Evolutionary conservation across 495 filamentous ascomycete species (phyloP).

Genomic region (Elaphomyces granulatus): DNA sequence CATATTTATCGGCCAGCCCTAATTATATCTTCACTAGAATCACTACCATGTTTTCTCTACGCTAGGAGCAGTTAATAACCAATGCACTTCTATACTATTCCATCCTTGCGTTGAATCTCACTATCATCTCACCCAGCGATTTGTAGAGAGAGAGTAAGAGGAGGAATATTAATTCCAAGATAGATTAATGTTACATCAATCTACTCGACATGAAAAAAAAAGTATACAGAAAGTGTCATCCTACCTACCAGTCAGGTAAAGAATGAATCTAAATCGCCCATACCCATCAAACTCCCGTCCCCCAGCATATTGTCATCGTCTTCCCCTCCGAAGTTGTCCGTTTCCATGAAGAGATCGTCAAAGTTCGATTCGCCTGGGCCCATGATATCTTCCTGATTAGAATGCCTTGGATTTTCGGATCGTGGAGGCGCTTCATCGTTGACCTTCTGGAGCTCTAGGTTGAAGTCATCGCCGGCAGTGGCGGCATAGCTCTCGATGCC

Average conservation of each 20-base stretch:
- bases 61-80: too few relatives aligned
- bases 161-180: too few relatives aligned
- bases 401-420: conserved; percentile 4
- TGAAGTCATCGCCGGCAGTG: conserved; percentile 28
- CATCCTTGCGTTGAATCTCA: too few relatives aligned
- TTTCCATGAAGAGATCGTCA: conserved; percentile 37
- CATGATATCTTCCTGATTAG: conserved; percentile 26
- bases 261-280: conserved; percentile 34
- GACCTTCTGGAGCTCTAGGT: conserved; percentile 26
- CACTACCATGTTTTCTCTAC: too few relatives aligned
- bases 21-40: too few relatives aligned
- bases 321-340: conserved; percentile 20
- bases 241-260: conserved; percentile 18
- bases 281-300: conserved; percentile 28
- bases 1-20: too few relatives aligned
- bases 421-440: conserved; percentile 1
- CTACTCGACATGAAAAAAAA: too few relatives aligned
- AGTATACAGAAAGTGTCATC: too few relatives aligned
- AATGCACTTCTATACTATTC: too few relatives aligned
- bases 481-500: conserved; percentile 19
- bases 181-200: too few relatives aligned
- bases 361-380: conserved; percentile 34
- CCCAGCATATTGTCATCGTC: conserved; percentile 27
- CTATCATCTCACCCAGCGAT: too few relatives aligned
- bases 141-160: too few relatives aligned